phyloP scores from a whole-genome alignment of 2,329 filamentous ascomycete genomes.

The Fusarium sp. region DNA sequence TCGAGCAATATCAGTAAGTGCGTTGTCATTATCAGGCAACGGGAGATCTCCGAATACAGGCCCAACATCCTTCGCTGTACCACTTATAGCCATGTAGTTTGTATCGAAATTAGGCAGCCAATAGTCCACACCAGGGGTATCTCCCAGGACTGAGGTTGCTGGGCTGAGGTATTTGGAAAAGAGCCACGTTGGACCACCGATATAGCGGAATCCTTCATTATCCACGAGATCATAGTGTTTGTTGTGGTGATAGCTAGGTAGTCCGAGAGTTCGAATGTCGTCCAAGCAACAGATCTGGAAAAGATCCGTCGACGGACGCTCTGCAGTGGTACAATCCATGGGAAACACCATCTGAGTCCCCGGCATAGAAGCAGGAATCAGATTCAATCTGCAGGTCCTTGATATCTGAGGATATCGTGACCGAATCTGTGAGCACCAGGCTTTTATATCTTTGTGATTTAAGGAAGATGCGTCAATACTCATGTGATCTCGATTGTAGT shows the following conservation, averaged over 20 bases:
- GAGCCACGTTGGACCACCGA: not conserved
- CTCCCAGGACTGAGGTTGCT: fast-evolving
- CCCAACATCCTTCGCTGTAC: not conserved
- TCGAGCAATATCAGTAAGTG: too few relatives aligned
- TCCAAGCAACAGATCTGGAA: not conserved
- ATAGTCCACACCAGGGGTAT: not conserved
- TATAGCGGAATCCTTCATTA: fast-evolving
- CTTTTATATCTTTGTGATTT: fast-evolving
- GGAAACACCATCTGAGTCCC: not conserved
- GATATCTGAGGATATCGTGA: not conserved
- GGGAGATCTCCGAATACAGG: not conserved
- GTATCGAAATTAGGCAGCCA: fast-evolving
- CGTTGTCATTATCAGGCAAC: too few relatives aligned
- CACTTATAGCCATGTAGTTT: not conserved
- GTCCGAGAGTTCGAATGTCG: not conserved
- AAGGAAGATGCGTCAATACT: too few relatives aligned
- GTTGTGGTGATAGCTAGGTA: not conserved
- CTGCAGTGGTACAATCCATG: fast-evolving
- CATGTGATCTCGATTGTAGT: not conserved
- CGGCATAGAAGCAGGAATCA: conserved; percentile 7
- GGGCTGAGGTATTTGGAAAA: not conserved
- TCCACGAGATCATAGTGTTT: not conserved
- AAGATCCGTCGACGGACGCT: not conserved
- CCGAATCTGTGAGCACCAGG: not conserved
- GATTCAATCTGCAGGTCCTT: fast-evolving